Evolutionary conservation across 768 basidiomycete genomes (phyloP).

Genomic region (Leccinum arenicola): DNA sequence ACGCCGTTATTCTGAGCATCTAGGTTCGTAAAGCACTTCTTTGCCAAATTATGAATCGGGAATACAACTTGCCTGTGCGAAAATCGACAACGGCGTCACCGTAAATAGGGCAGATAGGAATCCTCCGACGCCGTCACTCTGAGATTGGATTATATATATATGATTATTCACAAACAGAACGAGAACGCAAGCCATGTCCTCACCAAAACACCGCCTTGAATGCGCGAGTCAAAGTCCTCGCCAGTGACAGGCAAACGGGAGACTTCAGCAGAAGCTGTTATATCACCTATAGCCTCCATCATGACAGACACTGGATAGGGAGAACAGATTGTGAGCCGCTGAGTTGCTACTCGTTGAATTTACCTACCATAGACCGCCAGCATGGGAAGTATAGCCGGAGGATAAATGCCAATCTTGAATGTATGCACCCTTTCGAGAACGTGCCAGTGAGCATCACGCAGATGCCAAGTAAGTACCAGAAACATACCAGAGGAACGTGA

Average conservation of each 20-base stretch:
- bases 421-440: slow-evolving; percentile 53
- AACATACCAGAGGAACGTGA: slow-evolving; percentile 75
- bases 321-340: neutral
- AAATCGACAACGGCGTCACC: slow-evolving; percentile 75
- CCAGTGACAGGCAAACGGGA: slow-evolving; percentile 74
- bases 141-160: neutral
- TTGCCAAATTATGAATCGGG: neutral
- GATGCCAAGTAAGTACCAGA: neutral
- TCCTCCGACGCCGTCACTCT: slow-evolving; percentile 80
- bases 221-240: slow-evolving; percentile 72
- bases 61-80: slow-evolving; percentile 50
- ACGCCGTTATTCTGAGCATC: slow-evolving; percentile 67
- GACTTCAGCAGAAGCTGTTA: slow-evolving; percentile 80
- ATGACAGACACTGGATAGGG: slow-evolving; percentile 55
- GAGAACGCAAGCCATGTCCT: slow-evolving; percentile 7
- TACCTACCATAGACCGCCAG: slow-evolving; percentile 58
- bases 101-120: slow-evolving; percentile 80
- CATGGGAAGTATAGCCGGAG: slow-evolving; percentile 64
- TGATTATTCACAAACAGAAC: neutral
- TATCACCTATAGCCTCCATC: slow-evolving; percentile 86
- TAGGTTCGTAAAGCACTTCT: neutral
- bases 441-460: neutral
- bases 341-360: neutral
- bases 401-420: slow-evolving; percentile 75
- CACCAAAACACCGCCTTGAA: slow-evolving; percentile 80